Conservation (phyloP, 1,284 basidiomycete genomes). For the Macrocystidia cucumis region DNA sequence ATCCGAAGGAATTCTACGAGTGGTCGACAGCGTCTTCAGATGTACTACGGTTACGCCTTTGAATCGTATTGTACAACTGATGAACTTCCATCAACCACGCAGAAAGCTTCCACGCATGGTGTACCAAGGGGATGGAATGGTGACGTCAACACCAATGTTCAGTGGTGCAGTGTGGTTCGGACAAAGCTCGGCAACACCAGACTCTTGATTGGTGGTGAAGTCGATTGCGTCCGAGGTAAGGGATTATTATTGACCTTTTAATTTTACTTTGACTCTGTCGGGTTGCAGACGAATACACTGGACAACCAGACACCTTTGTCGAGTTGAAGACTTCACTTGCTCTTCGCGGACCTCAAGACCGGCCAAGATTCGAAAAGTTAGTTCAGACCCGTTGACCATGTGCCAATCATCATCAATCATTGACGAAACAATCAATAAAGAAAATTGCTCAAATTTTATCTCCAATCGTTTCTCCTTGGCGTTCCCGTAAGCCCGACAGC, state of each 20-base stretch:
- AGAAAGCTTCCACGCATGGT: conserved; percentile 11
- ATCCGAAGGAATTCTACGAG: conserved; percentile 49
- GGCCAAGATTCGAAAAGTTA: conserved; percentile 78
- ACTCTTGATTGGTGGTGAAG: conserved; percentile 90
- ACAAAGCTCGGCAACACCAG: conserved; percentile 79
- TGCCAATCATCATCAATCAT: conserved; percentile 3
- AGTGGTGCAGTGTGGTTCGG: conserved; percentile 93
- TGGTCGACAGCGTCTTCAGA: conserved; percentile 48
- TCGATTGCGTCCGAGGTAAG: conserved; percentile 85
- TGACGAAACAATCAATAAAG: conserved; percentile 25
- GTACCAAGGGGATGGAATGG: conserved; percentile 68
- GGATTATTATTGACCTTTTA: conserved; percentile 7
- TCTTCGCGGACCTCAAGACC: conserved; percentile 66
- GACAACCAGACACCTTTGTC: conserved; percentile 61
- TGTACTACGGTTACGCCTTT: conserved; percentile 80
- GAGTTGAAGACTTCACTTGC: conserved; percentile 91
- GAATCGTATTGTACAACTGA: conserved; percentile 82
- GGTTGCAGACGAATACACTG: conserved; percentile 44
- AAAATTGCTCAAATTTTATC: conserved; percentile 93
- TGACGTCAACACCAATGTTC: conserved; percentile 89
- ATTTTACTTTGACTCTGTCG: conserved; percentile 3
- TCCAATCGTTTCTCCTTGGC: conserved; percentile 91
- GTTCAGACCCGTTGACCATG: conserved; percentile 12
- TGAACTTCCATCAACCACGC: conserved; percentile 26
- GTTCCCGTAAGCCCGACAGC: conserved; percentile 60